A percentile compares a stretch with the other conserved stretches of the same genome.
These are phyloP conservation scores for Herpetospermum pedunculosum DNA, from an alignment of 306 rosid species.

Conservation along the genomic window DNA sequence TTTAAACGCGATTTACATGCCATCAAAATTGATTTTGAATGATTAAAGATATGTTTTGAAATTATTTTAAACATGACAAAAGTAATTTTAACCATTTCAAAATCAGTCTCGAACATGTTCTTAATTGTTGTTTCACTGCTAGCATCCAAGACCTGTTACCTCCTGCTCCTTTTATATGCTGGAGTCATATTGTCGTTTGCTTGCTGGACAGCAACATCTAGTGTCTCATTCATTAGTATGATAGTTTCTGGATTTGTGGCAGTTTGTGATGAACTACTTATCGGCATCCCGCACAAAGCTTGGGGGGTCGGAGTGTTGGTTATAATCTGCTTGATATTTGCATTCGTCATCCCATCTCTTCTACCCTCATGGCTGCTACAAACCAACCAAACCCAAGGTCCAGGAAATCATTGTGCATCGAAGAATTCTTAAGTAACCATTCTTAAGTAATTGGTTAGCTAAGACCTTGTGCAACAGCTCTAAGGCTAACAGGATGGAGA, in stretches of 20 bases:
- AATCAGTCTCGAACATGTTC: too few relatives aligned
- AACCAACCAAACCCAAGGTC: conserved; percentile 14
- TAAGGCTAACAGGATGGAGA: background rate
- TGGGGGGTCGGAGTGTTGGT: conserved; percentile 73
- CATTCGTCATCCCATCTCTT: conserved; percentile 42
- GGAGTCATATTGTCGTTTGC: background rate
- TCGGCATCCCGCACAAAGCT: conserved; percentile 69
- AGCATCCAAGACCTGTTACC: background rate
- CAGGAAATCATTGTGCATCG: conserved; percentile 18
- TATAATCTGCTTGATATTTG: conserved; percentile 45
- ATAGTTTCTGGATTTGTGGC: conserved; percentile 8
- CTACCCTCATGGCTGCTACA: conserved; percentile 49
- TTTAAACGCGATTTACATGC: too few relatives aligned
- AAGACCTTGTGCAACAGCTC: background rate
- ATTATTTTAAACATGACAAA: too few relatives aligned
- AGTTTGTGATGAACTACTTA: conserved; percentile 69
- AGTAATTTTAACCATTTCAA: too few relatives aligned
- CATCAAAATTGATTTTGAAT: too few relatives aligned
- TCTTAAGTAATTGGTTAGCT: background rate
- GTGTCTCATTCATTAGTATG: background rate
- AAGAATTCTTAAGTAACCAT: conserved; percentile 43
- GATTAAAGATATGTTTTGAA: too few relatives aligned
- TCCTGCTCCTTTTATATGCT: background rate
- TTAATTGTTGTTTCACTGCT: background rate
- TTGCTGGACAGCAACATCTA: background rate